Evolutionary conservation across 192 early-diverging fungal genomes (phyloP), one percentile per base, ranked within the genome.

Genomic region (Chytriomyces hyalinus): DNA sequence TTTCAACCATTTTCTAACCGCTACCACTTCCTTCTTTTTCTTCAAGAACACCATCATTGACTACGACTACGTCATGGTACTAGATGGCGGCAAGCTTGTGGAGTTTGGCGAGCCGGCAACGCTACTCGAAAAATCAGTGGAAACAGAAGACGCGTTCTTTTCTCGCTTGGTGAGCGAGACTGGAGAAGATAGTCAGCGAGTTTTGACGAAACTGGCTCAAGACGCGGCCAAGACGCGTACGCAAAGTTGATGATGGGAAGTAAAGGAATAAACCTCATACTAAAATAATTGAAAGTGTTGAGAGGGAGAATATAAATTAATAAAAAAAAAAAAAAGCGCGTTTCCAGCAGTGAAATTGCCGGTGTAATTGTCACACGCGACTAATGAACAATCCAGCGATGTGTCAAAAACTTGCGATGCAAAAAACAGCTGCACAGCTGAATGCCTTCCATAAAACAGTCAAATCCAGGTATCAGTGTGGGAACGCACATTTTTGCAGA

Each of bases 1-100:
- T 78, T 65, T 81, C 68, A 43, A 50, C 75, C 26, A 83, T 86
- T n/a, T 82, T 63, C 70, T 17, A 5, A 46, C 15, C 1, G 17
- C 22, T 65, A 73, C 4, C 47, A 15, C 3, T 77, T 63, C 15
- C 1, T 74, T 1, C 13, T 20, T 22, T 46, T 4, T 59, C 68
- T 10, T 46, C 1, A 22, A 78, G 60, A 22, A 92, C 66, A 93
- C 92, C 0, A 80, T 87, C 22, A 88, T 87, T 45, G 88, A 90
- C 69, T 88, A 80, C 65, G 88, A 92, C 70, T 76, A 83, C 10
- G 91, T 95, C 26, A 73, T 94, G 44, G 92, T 95, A 0, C 68
- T 95, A 6, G 94, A 95, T 62, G 77, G 81, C n/a, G 94, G 94
- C 15, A 70, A 80, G 17, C 76, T 95, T 8, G 89, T 85, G 5